A percentile compares a stretch with the other conserved stretches of the same genome.
Conservation (phyloP, 352 stramenopile species). For the Phytophthora citrophthora region DNA sequence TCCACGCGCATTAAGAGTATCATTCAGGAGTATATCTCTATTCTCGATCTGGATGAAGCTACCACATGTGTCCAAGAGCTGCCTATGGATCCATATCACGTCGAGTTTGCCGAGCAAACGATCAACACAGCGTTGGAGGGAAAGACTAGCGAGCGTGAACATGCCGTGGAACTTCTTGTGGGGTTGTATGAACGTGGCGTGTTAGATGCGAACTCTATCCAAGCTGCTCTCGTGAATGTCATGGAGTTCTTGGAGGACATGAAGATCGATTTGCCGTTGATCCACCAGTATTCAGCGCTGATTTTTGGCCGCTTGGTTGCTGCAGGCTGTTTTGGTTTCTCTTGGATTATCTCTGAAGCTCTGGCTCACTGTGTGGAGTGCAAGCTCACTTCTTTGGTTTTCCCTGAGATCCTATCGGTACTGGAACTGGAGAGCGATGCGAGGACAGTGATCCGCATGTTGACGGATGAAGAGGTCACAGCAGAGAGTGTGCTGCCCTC, state of each 20-base stretch:
- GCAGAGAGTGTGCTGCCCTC: conserved; percentile 55
- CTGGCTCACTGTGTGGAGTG: conserved; percentile 63
- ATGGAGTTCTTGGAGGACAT: conserved; percentile 89
- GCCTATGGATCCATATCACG: conserved; percentile 48
- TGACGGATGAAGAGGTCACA: conserved; percentile 82
- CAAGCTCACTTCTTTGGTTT: conserved; percentile 69
- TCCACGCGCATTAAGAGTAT: conserved; percentile 87
- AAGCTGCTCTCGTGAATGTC: conserved; percentile 67
- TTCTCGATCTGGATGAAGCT: conserved; percentile 81
- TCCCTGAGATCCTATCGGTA: conserved; percentile 77
- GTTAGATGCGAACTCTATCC: conserved; percentile 76
- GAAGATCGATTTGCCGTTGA: conserved; percentile 84
- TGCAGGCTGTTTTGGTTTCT: conserved; percentile 83
- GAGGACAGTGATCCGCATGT: conserved; percentile 72
- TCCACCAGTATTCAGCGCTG: conserved; percentile 80
- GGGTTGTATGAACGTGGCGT: conserved; percentile 72
- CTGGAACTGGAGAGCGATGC: conserved; percentile 75
- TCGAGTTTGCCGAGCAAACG: conserved; percentile 75
- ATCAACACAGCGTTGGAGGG: conserved; percentile 79
- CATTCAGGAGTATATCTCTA: conserved; percentile 86
- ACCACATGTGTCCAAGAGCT: conserved; percentile 75
- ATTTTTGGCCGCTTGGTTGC: conserved; percentile 80
- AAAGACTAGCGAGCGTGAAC: conserved; percentile 70
- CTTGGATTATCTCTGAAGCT: conserved; percentile 76
- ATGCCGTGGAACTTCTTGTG: conserved; percentile 79